Base-by-base conservation (phyloP, 1,284 basidiomycete genomes). In the Singerocomus inundabilis region DNA sequence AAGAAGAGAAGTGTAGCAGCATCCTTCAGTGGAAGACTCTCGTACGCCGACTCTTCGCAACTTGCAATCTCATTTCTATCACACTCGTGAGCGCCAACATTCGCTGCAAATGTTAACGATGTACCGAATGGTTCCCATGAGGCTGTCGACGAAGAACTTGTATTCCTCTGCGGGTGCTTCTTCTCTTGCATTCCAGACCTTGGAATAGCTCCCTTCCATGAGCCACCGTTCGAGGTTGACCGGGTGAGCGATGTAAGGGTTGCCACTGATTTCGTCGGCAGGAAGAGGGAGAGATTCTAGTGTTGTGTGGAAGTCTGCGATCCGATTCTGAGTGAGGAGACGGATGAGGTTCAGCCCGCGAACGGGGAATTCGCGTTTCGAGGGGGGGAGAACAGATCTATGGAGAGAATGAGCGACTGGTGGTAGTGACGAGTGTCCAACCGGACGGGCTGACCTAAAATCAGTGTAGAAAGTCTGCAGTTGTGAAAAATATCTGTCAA, bases 281-380 rank as follows among this genome's bases (percentile, higher is more conserved):
- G 84, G 80, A 25, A 95, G 74, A 3, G 85, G 85, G 18, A 99
- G 81, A n/a, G 91, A 90, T 70, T 99, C 97, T 51, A 99, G 83
- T n/a, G 92, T 87, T n/a, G 93, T 97, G 70, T 99, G 97, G 76
- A 99, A 99, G 65, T 96, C 91, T 36, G 96, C 93, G 66, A 98
- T 97, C 64, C 92, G 86, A 71, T 98, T 98, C 70, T 96, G 92
- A 1, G 92, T 93, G 57, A 99, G 84, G 53, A 98, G 83, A 25
- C 93, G 90, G 58, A 99, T 89, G 64, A 99, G 88, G 64, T 96
- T 89, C 24, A 99, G 83, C 1, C 96, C 95, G 43, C 93, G 84
- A 50, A 98, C 85, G 41, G 95, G 84, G 57, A 86, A 88, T 73
- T 96, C 89, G 68, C 89, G 85, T 52, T 85, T 80, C 10, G 96